phyloP scores from a whole-genome alignment of 805 yeast species.

The Hanseniaspora jakobsenii region DNA sequence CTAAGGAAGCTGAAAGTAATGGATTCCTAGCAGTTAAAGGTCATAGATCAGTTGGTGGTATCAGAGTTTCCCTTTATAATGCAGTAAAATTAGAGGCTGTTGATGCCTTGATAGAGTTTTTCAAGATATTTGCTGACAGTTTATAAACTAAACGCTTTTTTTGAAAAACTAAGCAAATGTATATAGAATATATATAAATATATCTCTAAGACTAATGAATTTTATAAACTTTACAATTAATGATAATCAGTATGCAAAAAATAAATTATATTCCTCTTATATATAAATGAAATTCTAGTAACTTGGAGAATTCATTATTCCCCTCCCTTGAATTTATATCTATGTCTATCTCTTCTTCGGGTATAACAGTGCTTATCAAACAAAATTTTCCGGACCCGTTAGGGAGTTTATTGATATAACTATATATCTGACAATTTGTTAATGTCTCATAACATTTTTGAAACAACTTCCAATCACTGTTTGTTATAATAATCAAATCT shows the following conservation, averaged over 20 bases:
- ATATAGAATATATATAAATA: no score
- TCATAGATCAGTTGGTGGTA: conserved; percentile 94
- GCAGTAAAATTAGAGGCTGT: conserved; percentile 62
- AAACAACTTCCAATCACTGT: conserved; percentile 12
- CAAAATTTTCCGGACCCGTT: conserved; percentile 8
- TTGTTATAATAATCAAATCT: conserved; percentile 7
- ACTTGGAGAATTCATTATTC: conserved; percentile 2
- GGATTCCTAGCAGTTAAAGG: conserved; percentile 78
- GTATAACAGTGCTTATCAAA: conserved; percentile 10
- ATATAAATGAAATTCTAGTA: conserved; percentile 7
- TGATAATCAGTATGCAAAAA: not conserved
- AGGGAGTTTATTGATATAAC: conserved; percentile 5
- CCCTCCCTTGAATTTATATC: no score
- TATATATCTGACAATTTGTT: conserved; percentile 10
- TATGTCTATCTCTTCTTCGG: conserved; percentile 17
- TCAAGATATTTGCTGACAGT: conserved; percentile 46
- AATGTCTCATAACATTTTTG: conserved; percentile 13
- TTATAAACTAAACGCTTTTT: no score
- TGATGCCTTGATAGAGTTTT: conserved; percentile 42
- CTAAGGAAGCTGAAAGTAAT: conserved; percentile 49
- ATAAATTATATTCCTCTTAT: not conserved
- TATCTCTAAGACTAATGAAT: no score
- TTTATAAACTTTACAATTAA: not conserved
- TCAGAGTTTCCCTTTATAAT: conserved; percentile 85
- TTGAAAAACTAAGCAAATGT: no score